These are phyloP conservation scores for Microsporum audouinii DNA, from an alignment of 2,329 filamentous ascomycete genomes.

Conservation along the genomic window DNA sequence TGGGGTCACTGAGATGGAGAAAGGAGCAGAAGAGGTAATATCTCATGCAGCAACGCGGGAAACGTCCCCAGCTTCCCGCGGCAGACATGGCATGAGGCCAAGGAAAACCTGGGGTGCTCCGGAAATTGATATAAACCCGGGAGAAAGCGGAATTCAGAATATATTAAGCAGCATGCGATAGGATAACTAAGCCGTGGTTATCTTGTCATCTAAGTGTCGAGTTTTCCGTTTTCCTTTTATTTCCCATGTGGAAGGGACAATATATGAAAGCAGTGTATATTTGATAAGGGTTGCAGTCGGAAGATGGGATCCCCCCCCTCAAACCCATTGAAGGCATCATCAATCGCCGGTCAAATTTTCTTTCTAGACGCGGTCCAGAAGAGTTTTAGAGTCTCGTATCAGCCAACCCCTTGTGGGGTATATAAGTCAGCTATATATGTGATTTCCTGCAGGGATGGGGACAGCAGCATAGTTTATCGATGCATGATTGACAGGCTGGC, in stretches of 20 bases:
- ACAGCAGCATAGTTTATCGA: background rate
- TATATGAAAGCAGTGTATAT: background rate
- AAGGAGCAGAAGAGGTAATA: background rate
- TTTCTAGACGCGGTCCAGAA: slow-evolving; percentile 1
- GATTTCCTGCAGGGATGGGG: background rate
- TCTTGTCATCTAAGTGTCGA: background rate
- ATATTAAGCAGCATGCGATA: background rate
- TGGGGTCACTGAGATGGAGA: background rate
- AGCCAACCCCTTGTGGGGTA: background rate
- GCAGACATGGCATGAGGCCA: background rate
- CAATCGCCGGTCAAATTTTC: background rate
- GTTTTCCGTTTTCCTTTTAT: background rate
- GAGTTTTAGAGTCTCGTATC: slow-evolving; percentile 2
- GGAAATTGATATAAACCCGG: slow-evolving; percentile 4
- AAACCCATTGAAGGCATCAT: background rate
- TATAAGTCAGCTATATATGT: background rate
- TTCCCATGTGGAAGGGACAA: background rate
- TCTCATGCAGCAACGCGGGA: background rate
- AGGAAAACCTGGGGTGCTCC: background rate
- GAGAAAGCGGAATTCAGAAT: background rate
- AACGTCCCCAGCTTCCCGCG: background rate
- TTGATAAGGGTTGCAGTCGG: background rate
- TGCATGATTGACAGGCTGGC: background rate
- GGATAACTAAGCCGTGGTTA: background rate
- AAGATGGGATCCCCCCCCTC: background rate